Percentiles rank a stretch among this genome's conserved stretches.
Evolutionary conservation across 2,329 filamentous ascomycete genomes (phyloP).

Genomic region (Cercospora canescens): DNA sequence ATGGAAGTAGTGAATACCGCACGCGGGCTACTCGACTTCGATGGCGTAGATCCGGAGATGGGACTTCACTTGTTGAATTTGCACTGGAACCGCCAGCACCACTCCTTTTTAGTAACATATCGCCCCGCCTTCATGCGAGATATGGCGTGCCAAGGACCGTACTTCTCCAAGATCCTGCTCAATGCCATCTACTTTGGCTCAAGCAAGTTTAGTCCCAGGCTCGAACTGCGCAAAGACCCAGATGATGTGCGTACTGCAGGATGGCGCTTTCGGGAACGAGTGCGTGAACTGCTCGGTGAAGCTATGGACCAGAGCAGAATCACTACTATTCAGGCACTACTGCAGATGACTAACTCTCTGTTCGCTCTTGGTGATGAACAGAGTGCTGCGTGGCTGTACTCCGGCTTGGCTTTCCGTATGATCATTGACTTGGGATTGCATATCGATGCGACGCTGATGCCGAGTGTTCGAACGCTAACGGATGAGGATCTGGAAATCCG

Average conservation of each 20-base stretch:
- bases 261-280: constrained; percentile 49
- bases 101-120: constrained; percentile 27
- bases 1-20: constrained; percentile 51
- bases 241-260: constrained; percentile 52
- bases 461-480: constrained; percentile 38
- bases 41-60: constrained; percentile 55
- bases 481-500: constrained; percentile 50
- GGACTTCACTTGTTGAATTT: constrained; percentile 54
- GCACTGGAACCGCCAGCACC: constrained; percentile 37
- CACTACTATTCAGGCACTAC: constrained; percentile 56
- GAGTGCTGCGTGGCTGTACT: constrained; percentile 59
- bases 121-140: constrained; percentile 29
- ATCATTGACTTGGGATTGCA: constrained; percentile 58
- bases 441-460: constrained; percentile 41
- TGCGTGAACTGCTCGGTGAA: constrained; percentile 49
- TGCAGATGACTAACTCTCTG: constrained; percentile 54
- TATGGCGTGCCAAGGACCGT: constrained; percentile 53
- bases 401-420: constrained; percentile 58
- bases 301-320: constrained; percentile 51
- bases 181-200: constrained; percentile 53
- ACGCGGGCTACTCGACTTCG: constrained; percentile 54
- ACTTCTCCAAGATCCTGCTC: constrained; percentile 58
- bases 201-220: constrained; percentile 48
- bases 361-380: constrained; percentile 54
- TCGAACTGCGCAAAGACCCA: constrained; percentile 48